A percentile compares a stretch with the other conserved stretches of the same genome.
These are phyloP conservation scores for Eutrema heterophyllum DNA, from an alignment of 345 rosid species.

Conservation along the genomic window DNA sequence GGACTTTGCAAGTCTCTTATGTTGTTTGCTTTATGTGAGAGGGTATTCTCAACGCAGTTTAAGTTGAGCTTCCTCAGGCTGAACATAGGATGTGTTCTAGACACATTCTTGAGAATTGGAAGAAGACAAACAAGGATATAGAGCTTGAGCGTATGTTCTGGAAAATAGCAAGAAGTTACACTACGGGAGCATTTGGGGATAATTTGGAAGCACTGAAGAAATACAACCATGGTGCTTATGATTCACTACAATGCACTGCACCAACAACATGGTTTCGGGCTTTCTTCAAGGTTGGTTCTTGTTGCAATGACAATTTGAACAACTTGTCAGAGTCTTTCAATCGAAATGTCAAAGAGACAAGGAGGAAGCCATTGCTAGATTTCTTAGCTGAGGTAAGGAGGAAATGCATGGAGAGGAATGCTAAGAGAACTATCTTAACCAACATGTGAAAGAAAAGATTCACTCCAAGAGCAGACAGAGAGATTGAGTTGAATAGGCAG, in stretches of 20 bases:
- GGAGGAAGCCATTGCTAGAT: neutral
- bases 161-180: neutral
- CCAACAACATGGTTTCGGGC: neutral
- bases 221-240: neutral
- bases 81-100: neutral
- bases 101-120: neutral
- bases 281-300: neutral
- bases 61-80: neutral
- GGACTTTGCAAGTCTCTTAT: too few relatives aligned
- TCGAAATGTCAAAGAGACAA: neutral
- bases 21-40: neutral
- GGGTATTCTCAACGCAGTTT: neutral
- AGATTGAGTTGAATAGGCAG: neutral
- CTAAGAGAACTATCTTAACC: neutral
- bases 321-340: neutral
- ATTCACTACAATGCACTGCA: neutral
- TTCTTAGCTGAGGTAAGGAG: neutral
- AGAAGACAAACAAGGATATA: neutral
- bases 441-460: neutral
- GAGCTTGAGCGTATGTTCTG: neutral
- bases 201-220: neutral
- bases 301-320: neutral
- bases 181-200: neutral
- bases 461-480: neutral
- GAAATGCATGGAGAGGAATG: neutral